Percentiles rank a stretch among this genome's conserved stretches.
phyloP scores from a whole-genome alignment of 805 yeast species.

The Saturnispora mendoncae region DNA sequence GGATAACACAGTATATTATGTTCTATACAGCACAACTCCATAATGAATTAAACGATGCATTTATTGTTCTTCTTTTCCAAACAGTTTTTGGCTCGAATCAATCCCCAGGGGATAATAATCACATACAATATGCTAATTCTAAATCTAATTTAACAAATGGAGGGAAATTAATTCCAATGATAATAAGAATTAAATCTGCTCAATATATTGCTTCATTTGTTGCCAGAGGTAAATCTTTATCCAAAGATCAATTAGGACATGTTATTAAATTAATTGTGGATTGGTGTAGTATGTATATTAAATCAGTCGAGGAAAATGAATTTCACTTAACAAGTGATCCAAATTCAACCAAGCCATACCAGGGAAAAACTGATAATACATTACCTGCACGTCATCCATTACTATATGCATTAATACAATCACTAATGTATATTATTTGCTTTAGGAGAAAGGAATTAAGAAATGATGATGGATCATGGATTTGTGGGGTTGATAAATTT shows the following conservation, averaged over 20 bases:
- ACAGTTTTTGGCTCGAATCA: constrained; percentile 66
- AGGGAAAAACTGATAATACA: constrained; percentile 18
- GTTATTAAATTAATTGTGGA: constrained; percentile 74
- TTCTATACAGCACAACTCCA: constrained; percentile 77
- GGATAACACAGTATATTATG: constrained; percentile 75
- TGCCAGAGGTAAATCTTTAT: constrained; percentile 72
- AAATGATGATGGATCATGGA: constrained; percentile 45
- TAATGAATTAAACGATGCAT: constrained; percentile 77
- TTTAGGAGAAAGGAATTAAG: constrained; percentile 61
- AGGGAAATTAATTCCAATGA: constrained; percentile 22
- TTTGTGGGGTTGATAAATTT: constrained; percentile 70
- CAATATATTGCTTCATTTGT: constrained; percentile 87
- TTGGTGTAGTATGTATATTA: constrained; percentile 49
- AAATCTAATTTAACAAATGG: constrained; percentile 1
- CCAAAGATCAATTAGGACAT: constrained; percentile 65
- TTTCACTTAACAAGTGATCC: not conserved
- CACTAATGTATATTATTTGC: constrained; percentile 83
- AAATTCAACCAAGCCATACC: not conserved
- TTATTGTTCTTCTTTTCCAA: constrained; percentile 71
- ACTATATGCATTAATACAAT: constrained; percentile 87
- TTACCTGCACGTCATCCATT: constrained; percentile 24
- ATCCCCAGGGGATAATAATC: constrained; percentile 30
- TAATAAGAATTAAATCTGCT: constrained; percentile 77
- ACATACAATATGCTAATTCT: constrained; percentile 3
- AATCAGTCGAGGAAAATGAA: constrained; percentile 71